Evolutionary conservation across 345 rosid species (phyloP).

Genomic region (Laguncularia racemosa): DNA sequence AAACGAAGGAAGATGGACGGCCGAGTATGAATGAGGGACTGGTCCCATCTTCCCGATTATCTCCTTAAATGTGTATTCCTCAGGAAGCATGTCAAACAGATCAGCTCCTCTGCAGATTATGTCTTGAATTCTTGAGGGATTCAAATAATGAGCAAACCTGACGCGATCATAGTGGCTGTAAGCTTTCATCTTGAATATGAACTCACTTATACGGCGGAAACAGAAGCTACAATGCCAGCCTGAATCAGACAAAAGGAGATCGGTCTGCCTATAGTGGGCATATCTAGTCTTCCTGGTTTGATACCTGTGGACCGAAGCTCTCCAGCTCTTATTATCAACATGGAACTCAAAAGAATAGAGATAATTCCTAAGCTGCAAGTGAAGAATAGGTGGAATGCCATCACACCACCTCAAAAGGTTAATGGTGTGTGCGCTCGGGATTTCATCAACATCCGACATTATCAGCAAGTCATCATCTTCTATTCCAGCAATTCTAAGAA

Average conservation of each 20-base stretch:
- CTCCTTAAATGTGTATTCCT: constrained; percentile 29
- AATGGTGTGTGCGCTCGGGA: constrained; percentile 28
- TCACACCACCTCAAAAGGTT: constrained; percentile 32
- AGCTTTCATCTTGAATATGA: constrained; percentile 33
- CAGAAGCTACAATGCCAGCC: constrained; percentile 42
- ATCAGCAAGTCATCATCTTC: constrained; percentile 28
- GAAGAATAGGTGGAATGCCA: constrained; percentile 22
- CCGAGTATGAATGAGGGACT: constrained; percentile 23
- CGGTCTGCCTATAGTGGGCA: constrained; percentile 23
- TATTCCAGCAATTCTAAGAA: constrained; percentile 23
- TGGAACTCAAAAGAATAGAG: constrained; percentile 27
- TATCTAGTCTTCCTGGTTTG: constrained; percentile 21
- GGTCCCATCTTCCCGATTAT: constrained; percentile 27
- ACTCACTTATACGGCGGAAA: constrained; percentile 23
- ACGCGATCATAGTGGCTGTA: constrained; percentile 30
- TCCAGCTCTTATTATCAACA: constrained; percentile 27
- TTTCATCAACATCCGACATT: constrained; percentile 33
- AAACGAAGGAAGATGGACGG: constrained; percentile 22
- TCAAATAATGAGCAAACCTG: constrained; percentile 18
- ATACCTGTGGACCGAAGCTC: constrained; percentile 26
- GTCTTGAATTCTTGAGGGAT: constrained; percentile 23
- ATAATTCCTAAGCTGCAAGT: constrained; percentile 23
- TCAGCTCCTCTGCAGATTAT: constrained; percentile 26
- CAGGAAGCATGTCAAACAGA: constrained; percentile 31
- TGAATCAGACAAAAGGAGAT: constrained; percentile 21